phyloP scores from a whole-genome alignment of 306 rosid genomes.

The Alnus glutinosa region DNA sequence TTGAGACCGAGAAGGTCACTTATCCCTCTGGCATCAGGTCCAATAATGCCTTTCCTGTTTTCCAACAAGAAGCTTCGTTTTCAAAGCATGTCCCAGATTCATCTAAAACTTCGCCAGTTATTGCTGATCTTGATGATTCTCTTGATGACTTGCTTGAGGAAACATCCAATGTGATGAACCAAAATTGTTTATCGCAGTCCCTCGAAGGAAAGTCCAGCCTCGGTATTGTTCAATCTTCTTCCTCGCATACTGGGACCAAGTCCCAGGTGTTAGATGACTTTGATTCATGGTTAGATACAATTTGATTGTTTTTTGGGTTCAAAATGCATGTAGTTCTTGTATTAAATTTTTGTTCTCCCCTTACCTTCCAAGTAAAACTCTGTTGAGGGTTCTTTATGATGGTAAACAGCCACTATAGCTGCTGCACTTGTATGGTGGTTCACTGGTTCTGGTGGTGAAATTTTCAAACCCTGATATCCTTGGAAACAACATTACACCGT shows the following conservation, averaged over 20 bases:
- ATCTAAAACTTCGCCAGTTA: conserved; percentile 22
- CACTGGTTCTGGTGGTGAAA: neutral
- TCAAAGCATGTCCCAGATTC: conserved; percentile 37
- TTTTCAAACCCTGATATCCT: neutral
- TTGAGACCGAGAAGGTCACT: conserved; percentile 41
- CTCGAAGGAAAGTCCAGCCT: conserved; percentile 32
- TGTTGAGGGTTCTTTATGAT: neutral
- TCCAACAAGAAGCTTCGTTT: conserved; percentile 32
- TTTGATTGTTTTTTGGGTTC: conserved; percentile 32
- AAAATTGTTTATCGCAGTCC: conserved; percentile 24
- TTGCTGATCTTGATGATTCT: conserved; percentile 57
- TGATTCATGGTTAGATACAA: conserved; percentile 79
- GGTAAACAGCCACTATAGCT: neutral
- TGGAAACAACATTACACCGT: neutral
- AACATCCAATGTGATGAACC: conserved; percentile 47
- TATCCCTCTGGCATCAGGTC: conserved; percentile 31
- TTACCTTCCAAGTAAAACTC: neutral
- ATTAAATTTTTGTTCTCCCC: neutral
- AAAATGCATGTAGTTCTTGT: conserved; percentile 20
- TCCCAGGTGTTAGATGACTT: conserved; percentile 52
- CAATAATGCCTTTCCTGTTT: conserved; percentile 23
- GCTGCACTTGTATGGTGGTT: neutral
- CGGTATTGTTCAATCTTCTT: conserved; percentile 29
- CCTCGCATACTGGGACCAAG: conserved; percentile 46
- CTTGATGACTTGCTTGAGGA: conserved; percentile 72